Conservation (phyloP, 306 rosid genomes). For the Quillaja saponaria region DNA sequence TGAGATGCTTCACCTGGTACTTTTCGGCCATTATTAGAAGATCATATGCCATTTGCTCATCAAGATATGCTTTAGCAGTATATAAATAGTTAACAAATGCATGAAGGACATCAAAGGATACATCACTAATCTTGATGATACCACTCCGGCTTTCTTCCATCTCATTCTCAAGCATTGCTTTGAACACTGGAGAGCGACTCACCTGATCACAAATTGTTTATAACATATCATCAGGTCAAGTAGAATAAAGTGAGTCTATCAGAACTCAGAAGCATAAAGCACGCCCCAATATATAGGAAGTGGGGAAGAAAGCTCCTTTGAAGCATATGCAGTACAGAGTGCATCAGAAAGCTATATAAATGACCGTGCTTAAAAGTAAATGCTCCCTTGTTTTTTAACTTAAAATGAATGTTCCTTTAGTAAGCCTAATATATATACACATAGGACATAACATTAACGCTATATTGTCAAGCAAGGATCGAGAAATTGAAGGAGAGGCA, state of each 20-base stretch:
- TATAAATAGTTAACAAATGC: slow-evolving; percentile 72
- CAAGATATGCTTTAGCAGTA: slow-evolving; percentile 74
- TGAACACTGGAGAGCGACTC: slow-evolving; percentile 81
- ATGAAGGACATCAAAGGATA: slow-evolving; percentile 65
- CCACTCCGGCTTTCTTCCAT: slow-evolving; percentile 86
- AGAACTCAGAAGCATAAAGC: background rate
- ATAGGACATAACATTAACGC: no score
- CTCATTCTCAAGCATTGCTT: slow-evolving; percentile 83
- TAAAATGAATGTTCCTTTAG: no score
- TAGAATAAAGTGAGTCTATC: background rate
- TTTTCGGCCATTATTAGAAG: slow-evolving; percentile 72
- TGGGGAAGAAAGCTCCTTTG: background rate
- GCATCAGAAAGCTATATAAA: background rate
- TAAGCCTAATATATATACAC: no score
- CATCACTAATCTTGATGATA: slow-evolving; percentile 72
- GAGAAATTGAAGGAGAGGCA: no score
- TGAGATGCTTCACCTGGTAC: slow-evolving; percentile 79
- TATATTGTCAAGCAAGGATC: no score
- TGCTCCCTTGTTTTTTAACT: background rate
- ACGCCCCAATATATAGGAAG: background rate
- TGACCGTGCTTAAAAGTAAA: background rate
- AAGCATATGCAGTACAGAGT: background rate
- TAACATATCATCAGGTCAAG: slow-evolving; percentile 22
- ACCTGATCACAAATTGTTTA: slow-evolving; percentile 36
- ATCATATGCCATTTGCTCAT: slow-evolving; percentile 69